phyloP scores from a whole-genome alignment of 202 grass and related monocot genomes.

The Schoenoplectus triqueter region DNA sequence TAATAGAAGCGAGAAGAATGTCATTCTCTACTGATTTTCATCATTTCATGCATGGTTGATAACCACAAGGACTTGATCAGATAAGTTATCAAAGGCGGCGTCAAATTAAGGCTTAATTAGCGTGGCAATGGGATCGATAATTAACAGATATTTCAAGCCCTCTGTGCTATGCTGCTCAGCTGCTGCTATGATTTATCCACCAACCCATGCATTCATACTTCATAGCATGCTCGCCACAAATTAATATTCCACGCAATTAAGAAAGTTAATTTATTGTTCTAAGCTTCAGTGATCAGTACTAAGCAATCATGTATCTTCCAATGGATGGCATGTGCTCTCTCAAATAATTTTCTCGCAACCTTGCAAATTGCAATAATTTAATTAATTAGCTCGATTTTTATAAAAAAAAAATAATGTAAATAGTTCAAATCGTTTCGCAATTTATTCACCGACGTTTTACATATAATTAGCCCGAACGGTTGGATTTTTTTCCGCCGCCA shows the following conservation, averaged over 20 bases:
- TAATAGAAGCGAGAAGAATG: not conserved
- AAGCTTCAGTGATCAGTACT: not conserved
- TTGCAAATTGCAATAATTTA: not conserved
- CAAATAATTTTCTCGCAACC: not conserved
- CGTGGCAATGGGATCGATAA: not conserved
- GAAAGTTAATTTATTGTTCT: not conserved
- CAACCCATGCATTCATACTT: not conserved
- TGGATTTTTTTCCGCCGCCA: not conserved
- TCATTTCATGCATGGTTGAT: not conserved
- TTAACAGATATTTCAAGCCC: too few relatives aligned
- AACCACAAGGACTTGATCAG: not conserved
- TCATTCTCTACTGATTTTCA: not conserved
- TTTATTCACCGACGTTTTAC: not conserved
- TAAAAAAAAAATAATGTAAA: not conserved
- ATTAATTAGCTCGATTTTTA: not conserved
- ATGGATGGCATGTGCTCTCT: conserved; percentile 6
- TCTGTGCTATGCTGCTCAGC: too few relatives aligned
- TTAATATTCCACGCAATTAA: not conserved
- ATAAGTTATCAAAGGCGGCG: not conserved
- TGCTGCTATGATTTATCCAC: not conserved
- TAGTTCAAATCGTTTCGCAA: not conserved
- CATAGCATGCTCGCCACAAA: not conserved
- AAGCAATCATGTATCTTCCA: not conserved
- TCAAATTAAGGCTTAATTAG: not conserved
- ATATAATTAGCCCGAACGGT: not conserved